These are phyloP conservation scores for Rheum nobile DNA, from an alignment of 148 eudicot species.

Conservation along the genomic window DNA sequence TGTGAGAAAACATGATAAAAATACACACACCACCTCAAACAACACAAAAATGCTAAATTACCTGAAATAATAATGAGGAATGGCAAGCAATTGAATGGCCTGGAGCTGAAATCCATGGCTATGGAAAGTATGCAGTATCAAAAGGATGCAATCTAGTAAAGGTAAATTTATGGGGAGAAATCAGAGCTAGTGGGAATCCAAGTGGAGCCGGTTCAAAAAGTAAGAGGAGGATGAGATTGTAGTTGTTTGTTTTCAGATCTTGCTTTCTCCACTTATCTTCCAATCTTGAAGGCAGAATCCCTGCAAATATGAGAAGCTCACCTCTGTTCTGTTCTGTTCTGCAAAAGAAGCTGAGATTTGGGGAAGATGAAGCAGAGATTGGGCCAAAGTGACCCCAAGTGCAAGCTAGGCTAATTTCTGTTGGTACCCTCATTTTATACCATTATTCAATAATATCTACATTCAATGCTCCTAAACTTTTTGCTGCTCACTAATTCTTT, in stretches of 20 bases:
- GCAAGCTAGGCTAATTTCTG: background rate
- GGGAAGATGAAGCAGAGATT: conserved; percentile 4
- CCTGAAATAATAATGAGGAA: background rate
- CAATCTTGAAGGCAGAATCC: background rate
- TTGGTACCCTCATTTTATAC: background rate
- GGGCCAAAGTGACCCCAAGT: background rate
- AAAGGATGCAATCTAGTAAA: background rate
- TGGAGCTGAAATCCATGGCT: conserved; percentile 8
- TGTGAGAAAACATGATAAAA: background rate
- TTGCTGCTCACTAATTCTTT: background rate
- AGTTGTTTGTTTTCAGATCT: background rate
- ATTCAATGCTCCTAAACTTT: background rate
- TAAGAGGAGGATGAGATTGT: background rate
- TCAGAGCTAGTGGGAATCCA: background rate
- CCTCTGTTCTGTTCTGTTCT: background rate
- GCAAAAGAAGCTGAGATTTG: background rate
- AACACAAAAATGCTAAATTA: background rate
- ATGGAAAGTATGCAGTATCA: background rate
- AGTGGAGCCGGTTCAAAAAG: conserved; percentile 1
- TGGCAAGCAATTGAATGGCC: background rate
- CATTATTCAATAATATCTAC: background rate
- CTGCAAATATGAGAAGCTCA: background rate
- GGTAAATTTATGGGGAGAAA: background rate
- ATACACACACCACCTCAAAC: background rate
- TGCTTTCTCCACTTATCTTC: background rate